phyloP scores from a whole-genome alignment of 2,329 filamentous ascomycete genomes.

The Ramularia endophylla region DNA sequence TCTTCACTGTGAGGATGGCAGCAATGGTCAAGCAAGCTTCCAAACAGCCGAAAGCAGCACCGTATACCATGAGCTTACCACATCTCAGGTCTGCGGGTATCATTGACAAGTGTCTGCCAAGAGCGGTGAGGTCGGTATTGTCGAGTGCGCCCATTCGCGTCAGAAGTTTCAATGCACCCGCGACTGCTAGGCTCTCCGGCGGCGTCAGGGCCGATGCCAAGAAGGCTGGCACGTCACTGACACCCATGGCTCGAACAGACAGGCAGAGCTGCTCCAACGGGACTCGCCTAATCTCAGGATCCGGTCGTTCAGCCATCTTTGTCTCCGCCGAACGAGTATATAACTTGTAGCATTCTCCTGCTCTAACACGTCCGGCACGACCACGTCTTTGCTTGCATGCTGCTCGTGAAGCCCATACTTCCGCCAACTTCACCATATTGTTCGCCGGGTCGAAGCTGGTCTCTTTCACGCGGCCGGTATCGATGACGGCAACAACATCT shows the following conservation, averaged over 20 bases:
- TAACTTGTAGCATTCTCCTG: constrained; percentile 90
- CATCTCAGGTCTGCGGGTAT: constrained; percentile 90
- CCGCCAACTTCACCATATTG: constrained; percentile 90
- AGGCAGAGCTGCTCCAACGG: constrained; percentile 91
- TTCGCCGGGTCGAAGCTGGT: constrained; percentile 87
- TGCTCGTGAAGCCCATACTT: constrained; percentile 90
- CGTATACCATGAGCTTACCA: constrained; percentile 92
- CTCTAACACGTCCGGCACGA: constrained; percentile 85
- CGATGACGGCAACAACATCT: constrained; percentile 92
- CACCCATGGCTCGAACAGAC: constrained; percentile 91
- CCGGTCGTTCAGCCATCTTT: constrained; percentile 81
- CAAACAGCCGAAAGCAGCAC: constrained; percentile 86
- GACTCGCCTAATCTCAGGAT: constrained; percentile 89
- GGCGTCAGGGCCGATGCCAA: constrained; percentile 83
- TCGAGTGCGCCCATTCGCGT: constrained; percentile 83
- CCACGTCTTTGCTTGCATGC: constrained; percentile 93
- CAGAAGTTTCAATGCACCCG: constrained; percentile 74
- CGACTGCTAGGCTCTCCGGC: constrained; percentile 76
- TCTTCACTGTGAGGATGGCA: constrained; percentile 82
- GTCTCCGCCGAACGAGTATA: constrained; percentile 80
- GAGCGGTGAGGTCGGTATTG: constrained; percentile 77
- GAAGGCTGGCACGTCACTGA: constrained; percentile 73
- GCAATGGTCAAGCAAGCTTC: constrained; percentile 85
- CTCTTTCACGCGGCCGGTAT: constrained; percentile 92
- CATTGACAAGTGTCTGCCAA: constrained; percentile 89